A percentile compares a stretch with the other conserved stretches of the same genome.
These are phyloP conservation scores for Podaxis sp. DNA, from an alignment of 768 basidiomycete genomes.

Conservation along the genomic window DNA sequence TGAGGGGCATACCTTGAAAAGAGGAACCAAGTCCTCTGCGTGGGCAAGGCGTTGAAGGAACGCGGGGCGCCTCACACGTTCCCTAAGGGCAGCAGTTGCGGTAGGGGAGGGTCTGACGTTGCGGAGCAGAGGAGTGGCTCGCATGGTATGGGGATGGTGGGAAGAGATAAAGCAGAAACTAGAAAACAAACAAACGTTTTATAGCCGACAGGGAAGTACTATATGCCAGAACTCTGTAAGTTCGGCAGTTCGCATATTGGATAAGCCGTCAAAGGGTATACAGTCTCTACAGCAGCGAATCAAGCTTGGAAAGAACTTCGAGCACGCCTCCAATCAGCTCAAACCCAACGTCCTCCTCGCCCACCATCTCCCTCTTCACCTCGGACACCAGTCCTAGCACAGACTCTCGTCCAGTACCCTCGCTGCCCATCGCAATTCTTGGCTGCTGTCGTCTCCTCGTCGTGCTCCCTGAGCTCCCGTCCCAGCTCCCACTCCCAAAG, in stretches of 20 bases:
- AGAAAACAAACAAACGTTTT: neutral
- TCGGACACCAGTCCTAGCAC: constrained; percentile 72
- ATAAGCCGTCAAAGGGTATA: constrained; percentile 2
- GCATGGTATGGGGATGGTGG: neutral
- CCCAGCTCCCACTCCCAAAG: constrained; percentile 41
- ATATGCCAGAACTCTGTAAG: neutral
- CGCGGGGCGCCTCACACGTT: neutral
- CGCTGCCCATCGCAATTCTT: constrained; percentile 47
- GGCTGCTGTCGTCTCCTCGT: constrained; percentile 28
- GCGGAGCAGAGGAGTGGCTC: neutral
- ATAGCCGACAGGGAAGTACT: neutral
- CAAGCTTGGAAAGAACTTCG: constrained; percentile 90
- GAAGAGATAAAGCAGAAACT: neutral
- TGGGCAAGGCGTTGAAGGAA: neutral
- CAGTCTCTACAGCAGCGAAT: constrained; percentile 64
- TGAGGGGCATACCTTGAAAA: constrained; percentile 5
- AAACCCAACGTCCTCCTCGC: constrained; percentile 79
- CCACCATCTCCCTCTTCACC: constrained; percentile 61
- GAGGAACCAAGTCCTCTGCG: neutral
- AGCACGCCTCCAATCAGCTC: constrained; percentile 91
- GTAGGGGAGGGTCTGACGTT: neutral
- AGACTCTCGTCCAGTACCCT: constrained; percentile 52
- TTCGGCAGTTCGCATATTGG: neutral
- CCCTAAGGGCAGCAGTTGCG: neutral
- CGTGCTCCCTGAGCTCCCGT: neutral